Evolutionary conservation across 805 yeast genomes (phyloP).

Genomic region (Candida nemodendra): DNA sequence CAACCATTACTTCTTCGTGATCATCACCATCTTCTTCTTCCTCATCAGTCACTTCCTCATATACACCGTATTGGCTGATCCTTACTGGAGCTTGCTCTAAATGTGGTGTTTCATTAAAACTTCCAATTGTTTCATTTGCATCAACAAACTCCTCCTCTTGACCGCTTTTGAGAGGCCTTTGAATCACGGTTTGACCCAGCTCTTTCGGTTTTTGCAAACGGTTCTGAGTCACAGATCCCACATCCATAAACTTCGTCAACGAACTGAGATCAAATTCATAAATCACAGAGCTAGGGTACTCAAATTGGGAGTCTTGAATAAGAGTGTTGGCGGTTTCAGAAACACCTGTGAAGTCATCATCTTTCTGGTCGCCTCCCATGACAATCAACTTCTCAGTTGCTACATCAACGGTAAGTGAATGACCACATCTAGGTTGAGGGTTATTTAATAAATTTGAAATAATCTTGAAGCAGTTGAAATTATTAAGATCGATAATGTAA

Average conservation of each 20-base stretch:
- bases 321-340: constrained; percentile 19
- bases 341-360: constrained; percentile 41
- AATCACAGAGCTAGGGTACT: constrained; percentile 32
- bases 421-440: constrained; percentile 91
- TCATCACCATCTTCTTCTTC: constrained; percentile 5
- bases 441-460: constrained; percentile 44
- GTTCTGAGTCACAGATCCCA: constrained; percentile 1
- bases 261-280: constrained; percentile 34
- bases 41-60: constrained; percentile 19
- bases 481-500: constrained; percentile 71
- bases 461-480: constrained; percentile 63
- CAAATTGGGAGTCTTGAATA: constrained; percentile 32
- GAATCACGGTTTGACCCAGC: constrained; percentile 3
- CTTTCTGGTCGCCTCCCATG: constrained; percentile 90
- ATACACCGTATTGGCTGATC: constrained; percentile 21
- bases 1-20: neutral
- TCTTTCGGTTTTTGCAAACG: constrained; percentile 3
- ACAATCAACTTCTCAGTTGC: constrained; percentile 67
- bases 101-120: constrained; percentile 5
- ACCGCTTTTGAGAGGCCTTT: neutral
- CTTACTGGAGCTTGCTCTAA: constrained; percentile 14
- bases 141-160: constrained; percentile 13
- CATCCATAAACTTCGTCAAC: constrained; percentile 29
- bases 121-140: constrained; percentile 13
- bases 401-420: constrained; percentile 72